phyloP scores from a whole-genome alignment of 2,329 filamentous ascomycete genomes.

The Ophiostoma sp. region DNA sequence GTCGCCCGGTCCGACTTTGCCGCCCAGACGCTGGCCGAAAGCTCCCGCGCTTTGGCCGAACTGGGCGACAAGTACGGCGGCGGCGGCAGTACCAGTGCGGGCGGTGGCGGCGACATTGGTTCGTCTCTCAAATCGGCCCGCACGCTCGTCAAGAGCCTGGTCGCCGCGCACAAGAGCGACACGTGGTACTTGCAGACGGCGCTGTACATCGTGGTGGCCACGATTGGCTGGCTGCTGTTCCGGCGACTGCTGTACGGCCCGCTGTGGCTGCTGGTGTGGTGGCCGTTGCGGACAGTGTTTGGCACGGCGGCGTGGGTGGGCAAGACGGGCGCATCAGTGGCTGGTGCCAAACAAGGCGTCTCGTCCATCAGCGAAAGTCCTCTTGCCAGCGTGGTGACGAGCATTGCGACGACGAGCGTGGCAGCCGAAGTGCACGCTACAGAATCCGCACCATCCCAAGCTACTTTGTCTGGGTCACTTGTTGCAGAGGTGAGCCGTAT shows the following conservation, averaged over 20 bases:
- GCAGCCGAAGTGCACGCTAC: constrained; percentile 25
- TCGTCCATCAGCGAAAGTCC: background rate
- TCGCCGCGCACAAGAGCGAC: constrained; percentile 90
- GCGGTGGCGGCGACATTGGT: constrained; percentile 73
- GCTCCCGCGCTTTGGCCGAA: constrained; percentile 76
- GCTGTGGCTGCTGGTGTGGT: constrained; percentile 82
- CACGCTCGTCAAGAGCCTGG: constrained; percentile 73
- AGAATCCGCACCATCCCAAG: constrained; percentile 12
- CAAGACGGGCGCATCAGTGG: constrained; percentile 43
- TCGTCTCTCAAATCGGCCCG: constrained; percentile 72
- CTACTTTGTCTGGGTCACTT: constrained; percentile 37
- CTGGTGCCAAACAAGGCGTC: constrained; percentile 21
- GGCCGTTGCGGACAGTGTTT: constrained; percentile 61
- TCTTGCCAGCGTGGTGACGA: constrained; percentile 26
- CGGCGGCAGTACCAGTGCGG: constrained; percentile 64
- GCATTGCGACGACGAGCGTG: constrained; percentile 26
- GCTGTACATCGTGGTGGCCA: constrained; percentile 76
- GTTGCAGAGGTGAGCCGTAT: constrained; percentile 57
- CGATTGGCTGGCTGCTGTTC: constrained; percentile 83
- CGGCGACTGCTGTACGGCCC: constrained; percentile 84
- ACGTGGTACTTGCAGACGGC: constrained; percentile 96
- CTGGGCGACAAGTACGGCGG: constrained; percentile 79
- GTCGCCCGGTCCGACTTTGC: constrained; percentile 86
- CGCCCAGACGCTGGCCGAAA: constrained; percentile 82
- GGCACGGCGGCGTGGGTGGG: constrained; percentile 46